phyloP scores from a whole-genome alignment of 2,329 filamentous ascomycete species.

The Neonectria neomacrospora region DNA sequence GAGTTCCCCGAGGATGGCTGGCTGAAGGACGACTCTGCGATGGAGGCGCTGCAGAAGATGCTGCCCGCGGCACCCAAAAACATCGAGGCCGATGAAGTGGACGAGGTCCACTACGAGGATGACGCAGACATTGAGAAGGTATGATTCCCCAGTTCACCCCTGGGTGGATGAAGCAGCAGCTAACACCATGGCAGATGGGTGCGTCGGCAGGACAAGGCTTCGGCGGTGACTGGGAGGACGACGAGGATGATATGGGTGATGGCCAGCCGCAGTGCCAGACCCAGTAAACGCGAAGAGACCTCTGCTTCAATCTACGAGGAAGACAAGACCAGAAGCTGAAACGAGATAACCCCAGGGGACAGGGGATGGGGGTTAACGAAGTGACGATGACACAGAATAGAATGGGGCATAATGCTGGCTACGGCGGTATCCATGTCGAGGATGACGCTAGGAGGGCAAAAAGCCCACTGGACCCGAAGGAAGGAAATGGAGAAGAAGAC shows the following conservation, averaged over 20 bases:
- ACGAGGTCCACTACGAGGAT: conserved; percentile 89
- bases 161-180: not conserved
- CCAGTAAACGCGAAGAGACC: conserved; percentile 62
- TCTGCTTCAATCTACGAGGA: conserved; percentile 12
- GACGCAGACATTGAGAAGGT: conserved; percentile 85
- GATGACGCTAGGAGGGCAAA: not conserved
- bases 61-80: conserved; percentile 73
- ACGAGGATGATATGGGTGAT: conserved; percentile 76
- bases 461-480: not conserved
- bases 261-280: conserved; percentile 77
- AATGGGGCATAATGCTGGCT: conserved; percentile 7
- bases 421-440: not conserved
- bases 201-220: conserved; percentile 75
- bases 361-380: conserved; percentile 36
- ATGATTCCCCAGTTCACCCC: conserved; percentile 44
- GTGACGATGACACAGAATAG: conserved; percentile 39
- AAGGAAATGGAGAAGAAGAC: conserved; percentile 1
- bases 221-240: conserved; percentile 75
- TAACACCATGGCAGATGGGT: conserved; percentile 67
- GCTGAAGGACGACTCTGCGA: conserved; percentile 76
- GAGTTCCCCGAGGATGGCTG: conserved; percentile 90
- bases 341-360: conserved; percentile 20
- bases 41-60: conserved; percentile 77
- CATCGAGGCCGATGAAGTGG: conserved; percentile 78
- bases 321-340: conserved; percentile 27